Evolutionary conservation across 2,329 filamentous ascomycete genomes (phyloP).

Genomic region (Aphanoascus verrucosus): DNA sequence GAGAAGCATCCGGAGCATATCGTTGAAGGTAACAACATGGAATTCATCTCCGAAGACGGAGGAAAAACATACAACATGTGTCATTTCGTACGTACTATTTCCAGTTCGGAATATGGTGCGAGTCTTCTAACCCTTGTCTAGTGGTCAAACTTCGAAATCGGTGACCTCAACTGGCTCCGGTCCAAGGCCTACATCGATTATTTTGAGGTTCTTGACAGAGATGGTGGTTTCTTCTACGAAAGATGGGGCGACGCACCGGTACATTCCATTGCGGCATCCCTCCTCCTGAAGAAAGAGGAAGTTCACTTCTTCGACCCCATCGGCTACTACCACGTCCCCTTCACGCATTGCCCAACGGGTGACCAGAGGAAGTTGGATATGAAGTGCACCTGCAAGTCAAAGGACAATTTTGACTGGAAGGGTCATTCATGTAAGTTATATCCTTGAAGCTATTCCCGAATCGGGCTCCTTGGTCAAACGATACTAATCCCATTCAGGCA

Average conservation of each 20-base stretch:
- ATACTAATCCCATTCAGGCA: conserved; percentile 46
- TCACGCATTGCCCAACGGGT: conserved; percentile 91
- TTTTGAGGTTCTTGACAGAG: conserved; percentile 76
- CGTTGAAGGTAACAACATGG: conserved; percentile 71
- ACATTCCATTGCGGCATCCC: conserved; percentile 85
- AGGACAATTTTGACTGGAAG: conserved; percentile 99
- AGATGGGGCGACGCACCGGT: conserved; percentile 96
- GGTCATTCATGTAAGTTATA: conserved; percentile 80
- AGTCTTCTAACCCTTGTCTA: conserved; percentile 28
- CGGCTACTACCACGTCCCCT: conserved; percentile 93
- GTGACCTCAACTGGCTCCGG: conserved; percentile 85
- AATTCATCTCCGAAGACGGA: conserved; percentile 80
- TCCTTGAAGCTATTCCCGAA: not conserved
- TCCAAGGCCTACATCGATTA: conserved; percentile 81
- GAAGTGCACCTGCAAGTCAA: conserved; percentile 88
- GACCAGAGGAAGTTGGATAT: conserved; percentile 74
- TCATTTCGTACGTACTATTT: conserved; percentile 64
- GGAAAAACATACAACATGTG: conserved; percentile 93
- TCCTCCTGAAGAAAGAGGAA: conserved; percentile 84
- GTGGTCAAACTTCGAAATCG: conserved; percentile 99
- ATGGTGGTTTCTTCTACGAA: conserved; percentile 98
- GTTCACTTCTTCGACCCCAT: conserved; percentile 99
- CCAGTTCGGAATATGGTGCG: not conserved
- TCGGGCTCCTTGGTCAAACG: not conserved
- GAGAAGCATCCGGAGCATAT: conserved; percentile 82